Evolutionary conservation across 2,329 filamentous ascomycete genomes (phyloP), one percentile per base, ranked within the genome.

Genomic region (Leptographium procerum): DNA sequence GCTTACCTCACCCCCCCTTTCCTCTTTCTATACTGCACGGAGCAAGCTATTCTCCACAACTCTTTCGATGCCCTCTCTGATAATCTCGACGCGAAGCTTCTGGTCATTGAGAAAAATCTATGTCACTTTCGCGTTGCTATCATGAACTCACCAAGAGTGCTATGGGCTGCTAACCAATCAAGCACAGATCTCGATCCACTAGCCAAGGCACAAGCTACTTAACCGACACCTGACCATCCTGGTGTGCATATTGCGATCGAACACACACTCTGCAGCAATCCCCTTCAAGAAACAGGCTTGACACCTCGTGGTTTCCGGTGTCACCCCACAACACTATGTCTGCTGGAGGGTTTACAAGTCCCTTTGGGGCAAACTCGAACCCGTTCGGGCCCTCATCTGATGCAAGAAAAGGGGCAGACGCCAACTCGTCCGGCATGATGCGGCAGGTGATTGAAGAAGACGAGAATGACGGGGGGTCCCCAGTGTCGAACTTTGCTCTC

Each of bases 361-460:
- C 85, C 54, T 83, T 85, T 63, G 82, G 80, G 71, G 76, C 77
- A 56, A 82, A 83, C 65, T 78, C 77, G 71, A 94, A 91, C 72
- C 89, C 88, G 40, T 91, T 91, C 66, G 86, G 87, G 60, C 13
- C 61, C 8, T 36, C 58, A 14, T 73, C 77, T 63, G 76, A 69
- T 73, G 31, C 57, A 43, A 54, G 61, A 52, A 43, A 52, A 7
- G 47, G 26, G 4, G 55, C 45, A 16, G 59, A 61, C 14, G 58
- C 22, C 34, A 29, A 11, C 22, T 22, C 56, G 19, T 66, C 59
- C 7, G 52, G 19, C 61, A 61, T 67, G 50, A 77, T 79, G 71
- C 73, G 77, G 59, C 70, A 74, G 62, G 82, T 88, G 61, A 84
- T 92, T 60, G 90, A 95, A 72, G 90, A 95, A 67, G 90, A 95